Conservation (phyloP, 2,329 filamentous ascomycete genomes). For the Zalaria obscura region DNA sequence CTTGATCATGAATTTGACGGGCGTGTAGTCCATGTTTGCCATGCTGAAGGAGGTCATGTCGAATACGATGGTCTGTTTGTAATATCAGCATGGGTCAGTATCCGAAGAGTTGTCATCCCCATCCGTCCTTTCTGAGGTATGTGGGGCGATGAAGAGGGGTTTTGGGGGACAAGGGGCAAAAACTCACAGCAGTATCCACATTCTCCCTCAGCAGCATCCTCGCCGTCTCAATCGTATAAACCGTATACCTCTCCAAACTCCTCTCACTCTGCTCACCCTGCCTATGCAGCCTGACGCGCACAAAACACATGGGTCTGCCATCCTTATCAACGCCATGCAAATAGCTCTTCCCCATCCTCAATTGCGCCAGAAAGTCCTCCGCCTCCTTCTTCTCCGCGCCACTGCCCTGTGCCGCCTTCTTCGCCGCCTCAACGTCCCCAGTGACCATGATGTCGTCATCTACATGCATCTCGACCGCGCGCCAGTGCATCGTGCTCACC, state of each 20-base stretch:
- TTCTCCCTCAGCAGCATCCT: conserved; percentile 66
- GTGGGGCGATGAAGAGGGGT: not conserved
- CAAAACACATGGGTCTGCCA: conserved; percentile 74
- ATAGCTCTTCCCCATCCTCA: conserved; percentile 85
- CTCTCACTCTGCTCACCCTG: conserved; percentile 70
- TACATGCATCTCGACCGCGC: conserved; percentile 67
- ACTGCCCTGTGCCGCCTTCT: conserved; percentile 45
- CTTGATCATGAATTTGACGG: conserved; percentile 98
- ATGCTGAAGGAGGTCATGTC: conserved; percentile 38
- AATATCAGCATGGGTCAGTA: not conserved
- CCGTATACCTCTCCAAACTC: conserved; percentile 75
- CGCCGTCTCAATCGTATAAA: conserved; percentile 90
- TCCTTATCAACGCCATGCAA: conserved; percentile 75
- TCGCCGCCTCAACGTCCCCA: conserved; percentile 56
- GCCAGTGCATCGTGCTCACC: conserved; percentile 88
- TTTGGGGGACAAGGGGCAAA: not conserved
- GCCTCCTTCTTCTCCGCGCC: conserved; percentile 50
- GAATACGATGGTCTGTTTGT: conserved; percentile 66
- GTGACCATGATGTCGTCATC: conserved; percentile 74
- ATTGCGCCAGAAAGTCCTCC: conserved; percentile 67
- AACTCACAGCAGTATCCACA: conserved; percentile 78
- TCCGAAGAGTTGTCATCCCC: not conserved
- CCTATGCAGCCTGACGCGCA: conserved; percentile 69
- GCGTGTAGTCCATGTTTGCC: conserved; percentile 81
- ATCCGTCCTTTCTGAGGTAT: too few relatives aligned